Percentiles rank a stretch among this genome's conserved stretches.
Conservation (phyloP, 441 rosid genomes). For the Populus trichocarpa region DNA sequence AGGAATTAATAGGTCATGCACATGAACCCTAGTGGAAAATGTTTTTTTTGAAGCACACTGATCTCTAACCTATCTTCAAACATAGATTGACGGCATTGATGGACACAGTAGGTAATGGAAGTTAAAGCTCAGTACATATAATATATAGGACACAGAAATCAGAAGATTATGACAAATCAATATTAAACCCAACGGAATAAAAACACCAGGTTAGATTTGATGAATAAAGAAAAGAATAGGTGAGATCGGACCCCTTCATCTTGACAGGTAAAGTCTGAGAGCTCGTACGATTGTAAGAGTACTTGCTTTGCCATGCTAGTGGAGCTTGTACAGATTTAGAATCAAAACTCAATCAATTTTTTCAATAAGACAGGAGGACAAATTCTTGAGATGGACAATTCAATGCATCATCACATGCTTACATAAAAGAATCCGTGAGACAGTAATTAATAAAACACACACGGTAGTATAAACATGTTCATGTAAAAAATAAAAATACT, state of each 20-base stretch:
- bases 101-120: neutral
- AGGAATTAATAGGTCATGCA: conserved; percentile 5
- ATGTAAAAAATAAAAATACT: neutral
- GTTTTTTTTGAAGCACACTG: neutral
- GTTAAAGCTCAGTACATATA: neutral
- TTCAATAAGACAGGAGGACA: neutral
- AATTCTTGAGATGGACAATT: neutral
- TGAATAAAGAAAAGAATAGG: too few relatives aligned
- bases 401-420: conserved; percentile 1
- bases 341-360: neutral
- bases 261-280: conserved; percentile 17
- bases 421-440: neutral
- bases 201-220: conserved; percentile 4
- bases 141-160: conserved; percentile 1
- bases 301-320: neutral
- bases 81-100: conserved; percentile 10
- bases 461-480: neutral
- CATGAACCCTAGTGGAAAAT: conserved; percentile 15
- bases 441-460: neutral
- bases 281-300: conserved; percentile 10
- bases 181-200: conserved; percentile 3
- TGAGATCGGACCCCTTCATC: conserved; percentile 13
- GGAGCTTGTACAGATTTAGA: neutral
- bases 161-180: conserved; percentile 7
- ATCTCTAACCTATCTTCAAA: neutral